Evolutionary conservation across 208 protist species (phyloP).

Genomic region (Trypanosoma avium): DNA sequence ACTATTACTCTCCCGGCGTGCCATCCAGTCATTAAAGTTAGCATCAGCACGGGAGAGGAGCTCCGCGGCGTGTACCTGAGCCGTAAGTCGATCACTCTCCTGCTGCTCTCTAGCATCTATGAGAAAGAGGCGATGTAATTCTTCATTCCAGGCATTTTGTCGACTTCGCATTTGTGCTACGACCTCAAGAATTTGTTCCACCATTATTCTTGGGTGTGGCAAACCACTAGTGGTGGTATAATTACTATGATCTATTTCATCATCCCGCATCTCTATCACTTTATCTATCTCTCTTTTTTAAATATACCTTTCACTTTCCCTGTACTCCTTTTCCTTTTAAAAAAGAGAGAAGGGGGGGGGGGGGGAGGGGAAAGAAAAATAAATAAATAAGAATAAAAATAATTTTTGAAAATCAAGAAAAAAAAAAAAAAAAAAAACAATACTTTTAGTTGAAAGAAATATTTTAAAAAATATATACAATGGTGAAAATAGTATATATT

Average conservation of each 20-base stretch:
- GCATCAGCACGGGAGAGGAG: slow-evolving; percentile 20
- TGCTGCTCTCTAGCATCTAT: slow-evolving; percentile 31
- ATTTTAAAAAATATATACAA: too few relatives aligned
- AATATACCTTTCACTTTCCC: background rate
- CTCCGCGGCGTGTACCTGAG: slow-evolving; percentile 22
- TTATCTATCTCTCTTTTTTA: background rate
- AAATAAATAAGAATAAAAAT: background rate
- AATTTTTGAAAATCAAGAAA: background rate
- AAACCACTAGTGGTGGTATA: too few relatives aligned
- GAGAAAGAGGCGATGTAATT: slow-evolving; percentile 33
- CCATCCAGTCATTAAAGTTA: slow-evolving; percentile 36
- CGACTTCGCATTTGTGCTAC: slow-evolving; percentile 26
- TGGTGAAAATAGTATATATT: too few relatives aligned
- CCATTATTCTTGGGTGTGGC: background rate
- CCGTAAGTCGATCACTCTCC: slow-evolving; percentile 25
- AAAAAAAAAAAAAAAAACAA: background rate
- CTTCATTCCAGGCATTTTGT: slow-evolving; percentile 40
- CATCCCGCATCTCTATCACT: background rate
- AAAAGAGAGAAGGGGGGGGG: background rate
- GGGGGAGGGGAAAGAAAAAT: background rate
- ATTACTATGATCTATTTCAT: background rate
- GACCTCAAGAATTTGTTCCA: slow-evolving; percentile 22
- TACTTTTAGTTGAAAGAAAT: too few relatives aligned
- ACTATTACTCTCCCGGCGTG: slow-evolving; percentile 9
- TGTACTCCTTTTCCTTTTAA: background rate